Conservation (phyloP, 768 basidiomycete species). For the Amanita muscaria region DNA sequence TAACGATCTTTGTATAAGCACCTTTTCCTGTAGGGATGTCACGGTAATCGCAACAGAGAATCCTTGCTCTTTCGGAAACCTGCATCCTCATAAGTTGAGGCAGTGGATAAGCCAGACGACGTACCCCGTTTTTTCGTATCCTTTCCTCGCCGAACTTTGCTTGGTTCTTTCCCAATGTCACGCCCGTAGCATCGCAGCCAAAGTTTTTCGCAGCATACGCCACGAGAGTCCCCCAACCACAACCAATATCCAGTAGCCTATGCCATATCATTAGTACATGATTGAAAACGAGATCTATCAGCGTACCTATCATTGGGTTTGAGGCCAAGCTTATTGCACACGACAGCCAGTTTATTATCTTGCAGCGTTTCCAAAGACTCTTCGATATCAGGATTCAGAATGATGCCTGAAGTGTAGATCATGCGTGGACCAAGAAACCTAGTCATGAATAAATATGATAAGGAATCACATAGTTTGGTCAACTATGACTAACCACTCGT, state of each 20-base stretch:
- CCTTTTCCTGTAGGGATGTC: slow-evolving; percentile 73
- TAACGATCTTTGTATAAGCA: slow-evolving; percentile 89
- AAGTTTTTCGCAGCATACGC: slow-evolving; percentile 97
- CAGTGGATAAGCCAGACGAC: slow-evolving; percentile 4
- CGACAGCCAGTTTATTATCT: slow-evolving; percentile 94
- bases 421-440: slow-evolving; percentile 94
- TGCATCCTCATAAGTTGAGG: not conserved
- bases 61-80: slow-evolving; percentile 63
- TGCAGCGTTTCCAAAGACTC: slow-evolving; percentile 92
- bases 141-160: slow-evolving; percentile 87
- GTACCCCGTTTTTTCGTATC: slow-evolving; percentile 70
- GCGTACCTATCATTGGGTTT: slow-evolving; percentile 66
- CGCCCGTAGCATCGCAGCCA: slow-evolving; percentile 91
- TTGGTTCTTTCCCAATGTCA: slow-evolving; percentile 88
- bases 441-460: not conserved
- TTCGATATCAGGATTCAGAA: slow-evolving; percentile 56
- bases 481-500: slow-evolving; percentile 55
- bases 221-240: slow-evolving; percentile 94
- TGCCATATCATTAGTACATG: not conserved
- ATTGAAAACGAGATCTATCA: not conserved
- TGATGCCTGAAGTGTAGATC: slow-evolving; percentile 95
- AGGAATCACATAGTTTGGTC: not conserved
- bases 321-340: slow-evolving; percentile 90
- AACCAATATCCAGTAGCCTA: slow-evolving; percentile 75
- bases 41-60: slow-evolving; percentile 89